Evolutionary conservation across 371 early-diverging fungal genomes (phyloP).

Genomic region (Lichtheimia ramosa): DNA sequence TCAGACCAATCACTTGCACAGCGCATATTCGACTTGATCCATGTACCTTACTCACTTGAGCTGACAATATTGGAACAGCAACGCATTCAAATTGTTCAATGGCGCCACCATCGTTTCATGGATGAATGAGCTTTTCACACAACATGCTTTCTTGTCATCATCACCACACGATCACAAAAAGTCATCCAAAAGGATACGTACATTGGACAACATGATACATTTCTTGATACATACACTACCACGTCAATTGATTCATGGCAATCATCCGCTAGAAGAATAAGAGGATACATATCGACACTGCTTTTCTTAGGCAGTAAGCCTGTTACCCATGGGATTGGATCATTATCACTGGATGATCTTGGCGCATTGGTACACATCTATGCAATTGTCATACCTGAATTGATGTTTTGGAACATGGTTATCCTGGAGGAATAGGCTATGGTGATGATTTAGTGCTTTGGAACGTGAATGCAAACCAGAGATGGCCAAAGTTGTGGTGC

Average conservation of each 20-base stretch:
- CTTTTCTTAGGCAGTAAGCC: neutral
- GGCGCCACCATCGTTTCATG: constrained; percentile 30
- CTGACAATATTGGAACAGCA: constrained; percentile 23
- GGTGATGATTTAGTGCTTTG: no score
- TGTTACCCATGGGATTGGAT: neutral
- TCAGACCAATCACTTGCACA: constrained; percentile 25
- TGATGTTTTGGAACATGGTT: no score
- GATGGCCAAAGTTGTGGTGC: no score
- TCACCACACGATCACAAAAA: neutral
- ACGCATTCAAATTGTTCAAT: constrained; percentile 19
- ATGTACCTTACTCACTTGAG: constrained; percentile 35
- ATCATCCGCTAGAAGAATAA: neutral
- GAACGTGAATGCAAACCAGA: no score
- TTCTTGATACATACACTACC: constrained; percentile 25
- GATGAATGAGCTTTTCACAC: constrained; percentile 13
- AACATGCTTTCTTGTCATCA: neutral
- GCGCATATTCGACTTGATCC: constrained; percentile 34
- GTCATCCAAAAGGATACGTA: constrained; percentile 17
- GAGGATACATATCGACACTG: neutral
- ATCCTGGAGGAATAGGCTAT: no score
- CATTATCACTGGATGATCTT: no score
- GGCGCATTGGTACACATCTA: no score
- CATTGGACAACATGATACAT: constrained; percentile 29
- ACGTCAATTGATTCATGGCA: constrained; percentile 11
- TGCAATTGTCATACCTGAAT: no score